A percentile compares a stretch with the other conserved stretches of the same genome.
Conservation (phyloP, 2,329 filamentous ascomycete species). For the Claviceps citrina region DNA sequence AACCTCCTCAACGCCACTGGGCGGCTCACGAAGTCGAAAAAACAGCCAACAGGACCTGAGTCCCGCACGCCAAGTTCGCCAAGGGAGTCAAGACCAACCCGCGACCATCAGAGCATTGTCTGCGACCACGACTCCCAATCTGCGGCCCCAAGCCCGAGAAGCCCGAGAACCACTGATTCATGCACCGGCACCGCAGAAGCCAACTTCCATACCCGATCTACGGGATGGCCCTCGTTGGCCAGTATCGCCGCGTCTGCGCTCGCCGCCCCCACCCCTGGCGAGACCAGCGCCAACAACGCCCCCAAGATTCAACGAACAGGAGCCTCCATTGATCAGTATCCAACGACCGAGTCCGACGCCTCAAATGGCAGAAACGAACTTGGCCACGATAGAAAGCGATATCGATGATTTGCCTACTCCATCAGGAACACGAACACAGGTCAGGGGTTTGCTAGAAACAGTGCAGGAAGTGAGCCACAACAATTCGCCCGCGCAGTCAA, state of each 20-base stretch:
- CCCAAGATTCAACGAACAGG: constrained; percentile 31
- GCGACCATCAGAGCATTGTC: constrained; percentile 53
- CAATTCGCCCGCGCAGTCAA: constrained; percentile 43
- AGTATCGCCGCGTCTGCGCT: constrained; percentile 60
- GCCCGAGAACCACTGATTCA: constrained; percentile 46
- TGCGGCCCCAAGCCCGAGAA: constrained; percentile 44
- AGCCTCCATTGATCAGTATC: constrained; percentile 36
- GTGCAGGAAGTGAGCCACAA: constrained; percentile 80
- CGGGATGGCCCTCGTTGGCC: constrained; percentile 57
- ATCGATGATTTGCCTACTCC: constrained; percentile 32
- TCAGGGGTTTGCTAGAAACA: constrained; percentile 60
- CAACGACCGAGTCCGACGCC: constrained; percentile 34
- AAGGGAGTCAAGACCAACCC: constrained; percentile 42
- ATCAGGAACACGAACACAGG: constrained; percentile 43
- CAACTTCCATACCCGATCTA: constrained; percentile 31
- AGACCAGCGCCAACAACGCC: constrained; percentile 29
- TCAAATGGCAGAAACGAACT: constrained; percentile 23
- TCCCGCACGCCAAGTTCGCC: constrained; percentile 37
- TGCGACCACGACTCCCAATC: constrained; percentile 48
- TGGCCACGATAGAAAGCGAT: constrained; percentile 33
- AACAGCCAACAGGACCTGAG: constrained; percentile 50
- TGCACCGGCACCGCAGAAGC: constrained; percentile 50
- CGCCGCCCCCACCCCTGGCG: constrained; percentile 49
- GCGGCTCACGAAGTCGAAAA: constrained; percentile 42
- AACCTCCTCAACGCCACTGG: constrained; percentile 19